Evolutionary conservation across 345 rosid genomes (phyloP).

Genomic region (Dovyalis caffra): DNA sequence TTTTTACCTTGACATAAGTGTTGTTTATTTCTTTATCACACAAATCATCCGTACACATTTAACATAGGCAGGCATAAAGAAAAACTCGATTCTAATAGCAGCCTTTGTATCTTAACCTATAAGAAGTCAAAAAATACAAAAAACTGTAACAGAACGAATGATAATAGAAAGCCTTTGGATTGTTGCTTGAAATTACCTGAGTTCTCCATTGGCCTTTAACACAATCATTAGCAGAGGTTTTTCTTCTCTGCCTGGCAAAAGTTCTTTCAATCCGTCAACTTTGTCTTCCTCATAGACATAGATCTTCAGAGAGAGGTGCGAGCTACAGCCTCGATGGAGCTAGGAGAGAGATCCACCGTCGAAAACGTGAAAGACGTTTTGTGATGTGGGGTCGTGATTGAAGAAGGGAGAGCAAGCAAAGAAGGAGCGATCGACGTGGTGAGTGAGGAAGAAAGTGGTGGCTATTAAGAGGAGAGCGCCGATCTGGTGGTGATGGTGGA

Average conservation of each 20-base stretch:
- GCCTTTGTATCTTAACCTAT: constrained; percentile 82
- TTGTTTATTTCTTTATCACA: constrained; percentile 86
- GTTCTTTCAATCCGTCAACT: constrained; percentile 66
- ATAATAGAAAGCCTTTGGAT: neutral
- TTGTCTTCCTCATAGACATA: constrained; percentile 86
- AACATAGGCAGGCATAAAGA: constrained; percentile 89
- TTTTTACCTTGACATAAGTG: constrained; percentile 80
- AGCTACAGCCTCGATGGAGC: constrained; percentile 68
- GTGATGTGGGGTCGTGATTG: constrained; percentile 18
- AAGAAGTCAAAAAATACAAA: neutral
- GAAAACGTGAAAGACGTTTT: constrained; percentile 10
- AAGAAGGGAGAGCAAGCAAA: constrained; percentile 33
- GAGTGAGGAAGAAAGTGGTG: constrained; percentile 78
- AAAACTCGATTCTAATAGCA: constrained; percentile 64
- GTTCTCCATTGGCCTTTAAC: constrained; percentile 95
- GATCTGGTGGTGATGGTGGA: too few species aligned
- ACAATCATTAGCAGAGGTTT: constrained; percentile 52
- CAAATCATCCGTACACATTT: constrained; percentile 89
- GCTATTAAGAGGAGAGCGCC: constrained; percentile 67
- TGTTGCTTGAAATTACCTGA: constrained; percentile 55
- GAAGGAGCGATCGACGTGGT: constrained; percentile 62
- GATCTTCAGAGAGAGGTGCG: constrained; percentile 62
- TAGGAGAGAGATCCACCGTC: constrained; percentile 38
- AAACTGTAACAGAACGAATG: neutral
- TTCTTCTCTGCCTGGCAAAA: constrained; percentile 75